Evolutionary conservation across 768 basidiomycete species (phyloP).

Genomic region (Sporobolomyces pararoseus): DNA sequence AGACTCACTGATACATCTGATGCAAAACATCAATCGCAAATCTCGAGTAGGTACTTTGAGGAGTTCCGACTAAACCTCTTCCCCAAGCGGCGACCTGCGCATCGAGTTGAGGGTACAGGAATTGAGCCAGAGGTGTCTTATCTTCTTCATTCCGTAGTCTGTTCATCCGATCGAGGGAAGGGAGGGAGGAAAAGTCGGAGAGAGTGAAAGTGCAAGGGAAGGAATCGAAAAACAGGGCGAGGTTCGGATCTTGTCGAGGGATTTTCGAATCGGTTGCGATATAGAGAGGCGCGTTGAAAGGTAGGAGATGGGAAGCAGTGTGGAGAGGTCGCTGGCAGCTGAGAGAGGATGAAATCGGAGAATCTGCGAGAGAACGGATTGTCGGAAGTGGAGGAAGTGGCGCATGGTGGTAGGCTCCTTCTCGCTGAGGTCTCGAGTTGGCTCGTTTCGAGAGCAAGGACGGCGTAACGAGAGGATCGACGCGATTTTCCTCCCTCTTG

Average conservation of each 20-base stretch:
- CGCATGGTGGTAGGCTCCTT: constrained; percentile 42
- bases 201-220: constrained; percentile 67
- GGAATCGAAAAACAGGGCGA: constrained; percentile 55
- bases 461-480: neutral
- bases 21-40: constrained; percentile 68
- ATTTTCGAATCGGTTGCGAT: constrained; percentile 61
- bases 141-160: constrained; percentile 55
- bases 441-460: constrained; percentile 27
- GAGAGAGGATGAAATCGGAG: constrained; percentile 45
- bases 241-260: constrained; percentile 52
- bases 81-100: constrained; percentile 65
- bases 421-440: constrained; percentile 40
- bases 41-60: constrained; percentile 69
- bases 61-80: constrained; percentile 62
- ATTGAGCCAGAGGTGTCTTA: constrained; percentile 54
- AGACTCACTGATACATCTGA: constrained; percentile 55
- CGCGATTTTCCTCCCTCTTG: neutral
- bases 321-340: constrained; percentile 54
- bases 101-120: constrained; percentile 65
- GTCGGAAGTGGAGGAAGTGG: constrained; percentile 42
- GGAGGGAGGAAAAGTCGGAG: constrained; percentile 53
- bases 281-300: constrained; percentile 62
- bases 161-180: constrained; percentile 47
- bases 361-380: constrained; percentile 46
- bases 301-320: constrained; percentile 46